Conservation (phyloP, 768 basidiomycete species). For the Phanerochaete carnosa region DNA sequence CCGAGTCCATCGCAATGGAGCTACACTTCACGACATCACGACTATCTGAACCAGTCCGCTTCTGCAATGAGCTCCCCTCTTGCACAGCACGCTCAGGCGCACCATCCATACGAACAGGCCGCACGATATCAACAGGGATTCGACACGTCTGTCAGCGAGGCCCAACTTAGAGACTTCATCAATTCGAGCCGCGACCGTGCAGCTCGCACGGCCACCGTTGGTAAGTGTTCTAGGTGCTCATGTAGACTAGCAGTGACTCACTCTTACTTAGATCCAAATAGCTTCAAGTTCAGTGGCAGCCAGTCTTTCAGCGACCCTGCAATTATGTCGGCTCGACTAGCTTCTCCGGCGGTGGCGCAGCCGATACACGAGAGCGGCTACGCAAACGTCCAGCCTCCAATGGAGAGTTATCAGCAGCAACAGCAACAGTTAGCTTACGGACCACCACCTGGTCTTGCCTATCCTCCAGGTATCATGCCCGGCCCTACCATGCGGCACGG, state of each 20-base stretch:
- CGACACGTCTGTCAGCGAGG: constrained; percentile 63
- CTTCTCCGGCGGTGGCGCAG: constrained; percentile 32
- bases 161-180: constrained; percentile 74
- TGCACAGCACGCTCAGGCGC: constrained; percentile 43
- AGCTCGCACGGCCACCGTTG: constrained; percentile 35
- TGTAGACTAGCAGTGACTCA: constrained; percentile 7
- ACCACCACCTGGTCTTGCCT: constrained; percentile 68
- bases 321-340: constrained; percentile 74
- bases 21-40: constrained; percentile 36
- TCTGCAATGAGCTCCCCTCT: constrained; percentile 44
- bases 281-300: constrained; percentile 30
- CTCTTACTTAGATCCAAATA: constrained; percentile 25
- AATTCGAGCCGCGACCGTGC: constrained; percentile 61
- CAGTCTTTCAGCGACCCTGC: constrained; percentile 72
- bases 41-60: constrained; percentile 35
- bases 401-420: constrained; percentile 15
- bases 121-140: constrained; percentile 52
- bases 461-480: constrained; percentile 30
- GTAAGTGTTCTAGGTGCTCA: constrained; percentile 46
- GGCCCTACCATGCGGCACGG: constrained; percentile 31
- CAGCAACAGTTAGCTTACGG: constrained; percentile 29
- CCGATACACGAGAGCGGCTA: constrained; percentile 21
- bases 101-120: constrained; percentile 29
- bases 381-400: constrained; percentile 4
- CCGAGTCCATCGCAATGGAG: constrained; percentile 43